Conservation (phyloP, 106 monocot genomes). For the Dendrobium catenatum region DNA sequence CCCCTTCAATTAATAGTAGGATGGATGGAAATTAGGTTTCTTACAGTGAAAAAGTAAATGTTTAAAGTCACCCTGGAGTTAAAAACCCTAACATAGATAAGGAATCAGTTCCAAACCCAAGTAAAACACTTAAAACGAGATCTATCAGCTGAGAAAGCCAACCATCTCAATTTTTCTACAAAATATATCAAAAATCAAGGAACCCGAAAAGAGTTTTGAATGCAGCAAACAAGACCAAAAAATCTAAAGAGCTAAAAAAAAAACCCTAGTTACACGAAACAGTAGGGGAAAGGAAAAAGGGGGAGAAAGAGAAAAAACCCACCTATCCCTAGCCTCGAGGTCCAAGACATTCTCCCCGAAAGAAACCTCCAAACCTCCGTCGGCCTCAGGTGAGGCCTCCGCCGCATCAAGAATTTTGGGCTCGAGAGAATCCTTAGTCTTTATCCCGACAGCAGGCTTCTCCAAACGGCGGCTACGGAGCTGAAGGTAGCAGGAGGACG, state of each 20-base stretch:
- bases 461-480: conserved; percentile 42
- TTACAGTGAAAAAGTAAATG: too few relatives aligned
- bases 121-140: background rate
- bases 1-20: too few relatives aligned
- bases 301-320: conserved; percentile 17
- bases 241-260: background rate
- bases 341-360: conserved; percentile 53
- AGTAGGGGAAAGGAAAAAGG: background rate
- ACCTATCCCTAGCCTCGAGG: conserved; percentile 19
- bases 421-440: background rate
- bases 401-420: background rate
- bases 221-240: conserved; percentile 1
- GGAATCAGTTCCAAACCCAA: too few relatives aligned
- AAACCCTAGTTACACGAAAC: background rate
- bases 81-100: background rate
- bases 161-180: background rate
- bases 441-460: conserved; percentile 7
- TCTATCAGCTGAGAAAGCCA: background rate
- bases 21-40: too few relatives aligned
- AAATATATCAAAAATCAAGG: background rate
- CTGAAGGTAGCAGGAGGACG: conserved; percentile 29
- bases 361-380: conserved; percentile 20
- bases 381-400: background rate
- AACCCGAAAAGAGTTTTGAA: background rate
- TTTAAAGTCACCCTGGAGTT: background rate